Conservation (phyloP, 768 basidiomycete genomes). For the Russula vinacea region DNA sequence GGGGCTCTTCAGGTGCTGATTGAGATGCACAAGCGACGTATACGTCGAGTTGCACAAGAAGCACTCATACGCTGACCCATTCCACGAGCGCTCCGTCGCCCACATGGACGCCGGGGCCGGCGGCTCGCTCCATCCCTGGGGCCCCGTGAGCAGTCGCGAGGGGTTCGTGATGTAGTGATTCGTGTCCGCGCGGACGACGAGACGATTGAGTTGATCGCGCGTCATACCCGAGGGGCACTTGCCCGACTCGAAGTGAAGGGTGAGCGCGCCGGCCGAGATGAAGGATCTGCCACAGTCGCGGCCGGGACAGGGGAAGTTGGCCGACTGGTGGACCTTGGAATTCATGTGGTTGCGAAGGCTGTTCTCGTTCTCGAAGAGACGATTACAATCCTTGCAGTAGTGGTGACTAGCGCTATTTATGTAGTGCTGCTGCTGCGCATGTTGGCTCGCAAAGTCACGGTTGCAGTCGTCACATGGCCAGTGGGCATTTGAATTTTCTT, state of each 20-base stretch:
- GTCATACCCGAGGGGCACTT: conserved; percentile 50
- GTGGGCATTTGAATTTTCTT: conserved; percentile 38
- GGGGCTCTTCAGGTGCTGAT: conserved; percentile 64
- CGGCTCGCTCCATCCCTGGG: not conserved
- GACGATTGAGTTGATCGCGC: conserved; percentile 34
- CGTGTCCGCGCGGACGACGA: conserved; percentile 11
- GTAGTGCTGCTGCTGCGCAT: not conserved
- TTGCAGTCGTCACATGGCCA: conserved; percentile 47
- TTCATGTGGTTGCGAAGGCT: conserved; percentile 50
- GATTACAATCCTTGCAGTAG: conserved; percentile 6
- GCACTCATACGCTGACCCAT: conserved; percentile 54
- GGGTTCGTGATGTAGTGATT: conserved; percentile 17
- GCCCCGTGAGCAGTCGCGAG: not conserved
- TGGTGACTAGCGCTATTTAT: not conserved
- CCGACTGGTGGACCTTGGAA: conserved; percentile 50
- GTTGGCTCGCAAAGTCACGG: conserved; percentile 40
- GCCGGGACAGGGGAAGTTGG: conserved; percentile 40
- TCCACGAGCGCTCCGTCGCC: conserved; percentile 45
- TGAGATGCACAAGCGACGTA: conserved; percentile 44
- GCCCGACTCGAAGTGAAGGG: conserved; percentile 63
- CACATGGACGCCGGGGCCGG: conserved; percentile 2
- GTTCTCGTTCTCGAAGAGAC: conserved; percentile 37
- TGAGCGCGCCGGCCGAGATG: conserved; percentile 48
- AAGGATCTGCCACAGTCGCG: conserved; percentile 47
- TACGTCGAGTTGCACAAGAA: conserved; percentile 54